Evolutionary conservation across 2,329 filamentous ascomycete species (phyloP), one percentile per base, ranked within the genome.

Genomic region (Purpureocillium lavendulum): DNA sequence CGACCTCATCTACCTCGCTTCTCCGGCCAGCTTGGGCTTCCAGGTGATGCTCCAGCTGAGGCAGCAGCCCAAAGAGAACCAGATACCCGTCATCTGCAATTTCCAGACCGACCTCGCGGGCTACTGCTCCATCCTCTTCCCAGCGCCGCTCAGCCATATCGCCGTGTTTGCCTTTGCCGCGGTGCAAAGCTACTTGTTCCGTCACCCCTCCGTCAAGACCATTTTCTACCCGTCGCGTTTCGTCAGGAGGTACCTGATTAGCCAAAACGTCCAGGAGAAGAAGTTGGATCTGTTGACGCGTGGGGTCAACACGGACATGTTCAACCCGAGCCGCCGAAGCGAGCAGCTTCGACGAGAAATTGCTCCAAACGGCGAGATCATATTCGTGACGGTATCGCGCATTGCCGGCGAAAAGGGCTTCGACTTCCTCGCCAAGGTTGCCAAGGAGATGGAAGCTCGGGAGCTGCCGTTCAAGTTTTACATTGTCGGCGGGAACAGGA

Each of bases 321-420:
- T 85, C 60, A 64, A 72, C 40, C 80, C 80, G 0, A 52, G 45
- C 0, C 67, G 66, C 39, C 64, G 73, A 35, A 75, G 67, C 46
- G 65, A 73, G 6, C 54, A 60, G 4, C 67, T 80, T 41, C 68
- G 79, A 13, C 60, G 56, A 8, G 49, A 69, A 37, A 65, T 84
- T 18, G 78, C 78, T 0, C 77, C 78, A 0, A 69, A 75, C 37
- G 75, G 73, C 30, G 78, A 84, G 54, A 64, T 80, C 44, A 73
- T 85, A 34, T 70, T 85, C 18, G 67, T 82, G 39, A 82, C 74
- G 28, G 79, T 84, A 9, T 80, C 78, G 4, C 72, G 81, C 24
- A 65, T 85, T 17, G 80, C 81, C 0, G 78, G 77, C 2, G 82
- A 85, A 53, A 86, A 85, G 52, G 80, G 81, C 0, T 84, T 84